phyloP scores from a whole-genome alignment of 1,139 yeast genomes.

The Kodamaea ohmeri region DNA sequence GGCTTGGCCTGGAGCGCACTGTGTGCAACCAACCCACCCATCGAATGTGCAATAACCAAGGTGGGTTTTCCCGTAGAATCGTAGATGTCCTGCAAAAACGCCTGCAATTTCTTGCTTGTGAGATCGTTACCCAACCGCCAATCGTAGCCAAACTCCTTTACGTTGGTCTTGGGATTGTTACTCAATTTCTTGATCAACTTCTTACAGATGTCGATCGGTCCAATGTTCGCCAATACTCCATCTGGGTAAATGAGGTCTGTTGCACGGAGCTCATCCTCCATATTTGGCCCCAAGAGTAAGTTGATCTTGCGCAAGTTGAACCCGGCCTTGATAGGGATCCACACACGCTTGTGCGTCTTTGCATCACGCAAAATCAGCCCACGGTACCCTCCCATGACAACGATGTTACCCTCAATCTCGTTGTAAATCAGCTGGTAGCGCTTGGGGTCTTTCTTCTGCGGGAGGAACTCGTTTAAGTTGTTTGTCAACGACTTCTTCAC shows the following conservation, averaged over 20 bases:
- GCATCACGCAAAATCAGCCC: slow-evolving; percentile 77
- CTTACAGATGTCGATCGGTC: slow-evolving; percentile 80
- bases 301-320: slow-evolving; percentile 68
- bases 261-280: slow-evolving; percentile 58
- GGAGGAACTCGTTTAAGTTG: slow-evolving; percentile 40
- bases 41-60: slow-evolving; percentile 79
- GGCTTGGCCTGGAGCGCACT: slow-evolving; percentile 72
- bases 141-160: slow-evolving; percentile 82
- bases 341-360: slow-evolving; percentile 61
- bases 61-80: slow-evolving; percentile 50
- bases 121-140: slow-evolving; percentile 76
- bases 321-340: slow-evolving; percentile 91
- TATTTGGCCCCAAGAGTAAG: slow-evolving; percentile 67
- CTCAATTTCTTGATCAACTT: slow-evolving; percentile 55
- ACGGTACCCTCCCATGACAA: slow-evolving; percentile 83
- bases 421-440: slow-evolving; percentile 32
- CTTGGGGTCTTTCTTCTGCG: slow-evolving; percentile 23
- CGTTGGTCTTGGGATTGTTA: slow-evolving; percentile 57
- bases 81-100: slow-evolving; percentile 44
- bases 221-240: slow-evolving; percentile 77
- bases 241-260: slow-evolving; percentile 59
- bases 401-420: slow-evolving; percentile 69
- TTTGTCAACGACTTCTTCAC: slow-evolving; percentile 61
- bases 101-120: slow-evolving; percentile 47
- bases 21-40: slow-evolving; percentile 90